Evolutionary conservation across 805 yeast species (phyloP), one percentile per base, ranked within the genome.

Genomic region (Wickerhamiella hasegawae): DNA sequence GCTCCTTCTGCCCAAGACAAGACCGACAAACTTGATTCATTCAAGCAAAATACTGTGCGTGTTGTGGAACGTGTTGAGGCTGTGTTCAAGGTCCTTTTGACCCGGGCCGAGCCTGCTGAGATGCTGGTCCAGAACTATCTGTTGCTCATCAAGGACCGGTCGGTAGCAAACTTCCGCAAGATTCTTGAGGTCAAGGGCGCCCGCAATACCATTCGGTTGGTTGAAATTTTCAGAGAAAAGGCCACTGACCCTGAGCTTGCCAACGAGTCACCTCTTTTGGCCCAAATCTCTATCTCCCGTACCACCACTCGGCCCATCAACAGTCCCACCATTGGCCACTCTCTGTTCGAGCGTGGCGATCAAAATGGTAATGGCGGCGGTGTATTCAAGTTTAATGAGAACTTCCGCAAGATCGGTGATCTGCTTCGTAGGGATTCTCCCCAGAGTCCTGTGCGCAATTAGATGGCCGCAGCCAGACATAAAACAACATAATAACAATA

Each of bases 61-160:
- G 15, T 5, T 9, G 34, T 37, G 2, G 45, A 51, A n/a, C 55
- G 59, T 18, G 51, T 79, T 2, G 87, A 80, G 46, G 61, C 69
- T 2, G 54, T 83, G n/a, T 59, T 83, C 39, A 78, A 79, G 48
- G 68, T 82, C 3, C 53, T 83, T 22, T 59, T 76, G 52, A 69
- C 79, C 0, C 72, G 74, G 10, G 55, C 63, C 5, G 65, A 69
- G n/a, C 92, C 92, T n/a, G 65, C 68, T 36, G 71, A 67, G 36
- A 65, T 63, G 6, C 64, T 81, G 17, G 71, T 79, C 2, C 68
- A 71, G 32, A 71, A 65, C 47, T 82, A 82, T 52, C 69, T 80
- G 48, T 62, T 65, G 37, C 58, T 78, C 11, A 63, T 82, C 34
- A 75, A 75, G 5, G 94, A 82, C 54, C 63, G 64, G 32, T 69